Conservation (phyloP, 352 stramenopile species). For the Phytophthora gonapodyides region DNA sequence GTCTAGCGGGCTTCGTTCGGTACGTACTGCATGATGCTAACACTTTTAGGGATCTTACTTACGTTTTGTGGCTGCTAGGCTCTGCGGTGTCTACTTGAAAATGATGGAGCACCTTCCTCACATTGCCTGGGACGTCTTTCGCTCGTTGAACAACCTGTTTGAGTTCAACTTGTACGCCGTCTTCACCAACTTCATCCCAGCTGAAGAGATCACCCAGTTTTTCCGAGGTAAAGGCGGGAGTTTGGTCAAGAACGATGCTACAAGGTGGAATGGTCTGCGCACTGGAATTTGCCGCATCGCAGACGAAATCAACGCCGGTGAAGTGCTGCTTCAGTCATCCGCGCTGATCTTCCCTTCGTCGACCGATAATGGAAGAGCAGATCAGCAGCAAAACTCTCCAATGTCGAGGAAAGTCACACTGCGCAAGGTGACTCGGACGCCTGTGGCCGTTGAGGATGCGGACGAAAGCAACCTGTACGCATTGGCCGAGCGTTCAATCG, state of each 20-base stretch:
- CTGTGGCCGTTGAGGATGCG: conserved; percentile 49
- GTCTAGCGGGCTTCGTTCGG: conserved; percentile 72
- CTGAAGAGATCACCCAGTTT: conserved; percentile 51
- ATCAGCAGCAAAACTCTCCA: conserved; percentile 28
- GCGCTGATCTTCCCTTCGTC: conserved; percentile 37
- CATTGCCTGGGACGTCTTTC: conserved; percentile 71
- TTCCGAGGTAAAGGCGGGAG: conserved; percentile 44
- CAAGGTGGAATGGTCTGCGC: conserved; percentile 48
- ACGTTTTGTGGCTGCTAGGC: conserved; percentile 33
- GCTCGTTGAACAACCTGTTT: conserved; percentile 74
- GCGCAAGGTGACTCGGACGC: conserved; percentile 54
- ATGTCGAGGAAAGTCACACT: conserved; percentile 47
- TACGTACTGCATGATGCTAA: conserved; percentile 29
- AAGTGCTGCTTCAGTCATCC: conserved; percentile 54
- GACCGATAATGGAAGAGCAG: conserved; percentile 18
- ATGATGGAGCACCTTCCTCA: conserved; percentile 86
- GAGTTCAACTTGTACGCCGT: conserved; percentile 83
- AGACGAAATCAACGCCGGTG: conserved; percentile 50
- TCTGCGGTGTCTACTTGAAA: conserved; percentile 86
- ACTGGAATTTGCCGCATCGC: conserved; percentile 58
- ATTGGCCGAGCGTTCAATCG: conserved; percentile 66
- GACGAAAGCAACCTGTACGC: conserved; percentile 65
- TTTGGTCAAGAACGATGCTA: conserved; percentile 29
- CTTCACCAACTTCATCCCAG: conserved; percentile 67
- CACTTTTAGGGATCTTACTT: too few species aligned